Base-by-base conservation (phyloP, 805 yeast species). In the Metschnikowia gelsemii region DNA sequence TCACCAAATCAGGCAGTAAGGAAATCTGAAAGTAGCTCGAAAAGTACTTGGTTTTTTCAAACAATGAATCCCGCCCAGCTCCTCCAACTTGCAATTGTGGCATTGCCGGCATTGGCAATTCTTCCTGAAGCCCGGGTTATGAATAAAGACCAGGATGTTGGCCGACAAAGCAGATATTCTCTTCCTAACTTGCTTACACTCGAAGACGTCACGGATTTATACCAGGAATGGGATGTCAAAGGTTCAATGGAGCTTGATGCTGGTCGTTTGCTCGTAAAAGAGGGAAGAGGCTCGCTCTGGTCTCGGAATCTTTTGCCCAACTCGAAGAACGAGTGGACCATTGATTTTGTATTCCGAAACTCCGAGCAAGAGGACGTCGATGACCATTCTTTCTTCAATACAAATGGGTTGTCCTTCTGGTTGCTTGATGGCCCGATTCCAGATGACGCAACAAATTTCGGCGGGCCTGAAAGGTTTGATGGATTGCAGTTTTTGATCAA, bases 401-500 rank as follows among this genome's bases (percentile, higher is more conserved):
- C 48, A n/a, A 79, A 84, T 52, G 87, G 87, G 0, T 53, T 82
- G 18, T 66, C 84, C 0, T 61, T 84, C 34, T 81, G 82, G 76
- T 58, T 81, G 24, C 54, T 77, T n/a, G 68, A 68, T 25, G 46
- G 39, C 6, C 46, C 48, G 3, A 44, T 47, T 9, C 59, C 63
- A 1, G 41, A 46, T 24, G 57, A 55, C 29, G 27, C 51, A 6
- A 68, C 66, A 42, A 64, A 65, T 42, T 80, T 63, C 53, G 87
- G 87, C 2, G 72, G 71, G 1, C 85, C 87, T 2, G 47, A 64
- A 0, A 55, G 57, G 9, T 85, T 67, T 51, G 82, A 79, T 51
- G 95, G 95, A 17, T 63, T 85, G 36, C 83, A 81, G 45, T 58
- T 85, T 7, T 59, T 79, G 32, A 60, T 83, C 34, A 85, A 82